Base-by-base conservation (phyloP, 352 stramenopile genomes). In the Globisporangium nodosum region DNA sequence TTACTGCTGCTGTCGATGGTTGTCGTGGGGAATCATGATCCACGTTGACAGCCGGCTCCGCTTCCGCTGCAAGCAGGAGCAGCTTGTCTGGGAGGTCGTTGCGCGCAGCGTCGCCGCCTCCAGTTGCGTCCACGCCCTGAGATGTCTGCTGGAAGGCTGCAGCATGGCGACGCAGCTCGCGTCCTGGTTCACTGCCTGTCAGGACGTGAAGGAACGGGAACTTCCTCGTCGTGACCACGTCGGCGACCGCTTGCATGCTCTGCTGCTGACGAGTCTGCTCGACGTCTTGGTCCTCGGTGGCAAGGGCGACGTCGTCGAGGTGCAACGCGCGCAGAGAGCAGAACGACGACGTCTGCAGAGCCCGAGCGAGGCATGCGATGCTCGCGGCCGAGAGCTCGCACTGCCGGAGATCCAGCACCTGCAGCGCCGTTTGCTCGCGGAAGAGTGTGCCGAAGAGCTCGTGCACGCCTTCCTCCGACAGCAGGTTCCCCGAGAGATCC, bases 361-460 rank as follows among this genome's bases (percentile, higher is more conserved):
- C n/a, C 12, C 43, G 24, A 3, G n/a, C 13, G 11, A 70, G 45
- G 24, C 61, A 48, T 12, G 39, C 52, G 7, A 65, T 31, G 1
- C 60, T 63, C 3, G 57, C 35, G 0, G 53, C 3, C 0, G 68
- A 72, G 3, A 87, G 60, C 2, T 52, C 64, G 31, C 77, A 85
- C 0, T 47, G 56, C 3, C 69, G 63, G 27, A 87, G 37, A 5
- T 81, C 55, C 1, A 87, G 62, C 11, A 53, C 50, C 7, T 61
- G 53, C 3, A 87, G 21, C 9, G 61, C 55, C 15, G 61, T 52
- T 35, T 60, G 58, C 40, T 74, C 35, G 3, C 61, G 60, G 33
- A 77, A 80, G 12, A 76, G 54, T 20, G 63, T 60, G 9, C 58
- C 60, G 18, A 71, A 57, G 3, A 87, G 45, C 5, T 83, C 72